Percentiles rank a stretch among this genome's conserved stretches.
Evolutionary conservation across 2,329 filamentous ascomycete genomes (phyloP).

Genomic region (Gliomastix tumulicola): DNA sequence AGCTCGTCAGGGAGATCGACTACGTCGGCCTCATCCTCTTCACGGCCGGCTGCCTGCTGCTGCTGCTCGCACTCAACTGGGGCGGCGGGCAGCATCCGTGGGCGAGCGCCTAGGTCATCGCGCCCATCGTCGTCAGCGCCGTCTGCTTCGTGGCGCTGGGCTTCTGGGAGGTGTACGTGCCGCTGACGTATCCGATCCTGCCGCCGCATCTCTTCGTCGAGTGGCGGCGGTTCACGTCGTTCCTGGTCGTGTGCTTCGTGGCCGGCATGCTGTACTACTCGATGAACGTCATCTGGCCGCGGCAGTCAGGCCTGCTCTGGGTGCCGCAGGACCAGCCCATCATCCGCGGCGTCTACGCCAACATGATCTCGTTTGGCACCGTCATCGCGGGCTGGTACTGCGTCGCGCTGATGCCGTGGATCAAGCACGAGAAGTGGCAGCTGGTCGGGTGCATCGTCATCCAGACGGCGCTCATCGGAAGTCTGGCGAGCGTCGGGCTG

Average conservation of each 20-base stretch:
- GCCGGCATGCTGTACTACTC: constrained; percentile 20
- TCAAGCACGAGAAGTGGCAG: constrained; percentile 26
- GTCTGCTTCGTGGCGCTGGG: constrained; percentile 16
- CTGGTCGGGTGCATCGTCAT: constrained; percentile 19
- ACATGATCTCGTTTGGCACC: constrained; percentile 18
- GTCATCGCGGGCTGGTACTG: constrained; percentile 17
- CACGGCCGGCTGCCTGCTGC: constrained; percentile 12
- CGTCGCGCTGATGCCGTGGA: constrained; percentile 9
- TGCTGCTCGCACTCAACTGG: constrained; percentile 16
- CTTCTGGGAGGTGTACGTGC: constrained; percentile 16
- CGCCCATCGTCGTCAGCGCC: constrained; percentile 18
- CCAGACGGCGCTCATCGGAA: constrained; percentile 24
- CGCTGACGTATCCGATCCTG: constrained; percentile 17
- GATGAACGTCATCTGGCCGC: constrained; percentile 19
- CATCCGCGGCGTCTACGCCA: constrained; percentile 17
- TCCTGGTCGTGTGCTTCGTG: constrained; percentile 14
- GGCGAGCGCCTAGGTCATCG: constrained; percentile 15
- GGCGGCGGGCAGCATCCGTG: constrained; percentile 19
- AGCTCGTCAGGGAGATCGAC: constrained; percentile 11
- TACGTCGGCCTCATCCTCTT: constrained; percentile 13
- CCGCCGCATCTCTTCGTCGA: constrained; percentile 16
- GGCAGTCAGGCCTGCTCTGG: constrained; percentile 15
- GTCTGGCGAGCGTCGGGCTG: constrained; percentile 20
- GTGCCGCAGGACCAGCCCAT: constrained; percentile 10
- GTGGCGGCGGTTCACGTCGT: background rate